A percentile compares a stretch with the other conserved stretches of the same genome.
phyloP scores from a whole-genome alignment of 106 monocot genomes.

The Chionographis japonica region DNA sequence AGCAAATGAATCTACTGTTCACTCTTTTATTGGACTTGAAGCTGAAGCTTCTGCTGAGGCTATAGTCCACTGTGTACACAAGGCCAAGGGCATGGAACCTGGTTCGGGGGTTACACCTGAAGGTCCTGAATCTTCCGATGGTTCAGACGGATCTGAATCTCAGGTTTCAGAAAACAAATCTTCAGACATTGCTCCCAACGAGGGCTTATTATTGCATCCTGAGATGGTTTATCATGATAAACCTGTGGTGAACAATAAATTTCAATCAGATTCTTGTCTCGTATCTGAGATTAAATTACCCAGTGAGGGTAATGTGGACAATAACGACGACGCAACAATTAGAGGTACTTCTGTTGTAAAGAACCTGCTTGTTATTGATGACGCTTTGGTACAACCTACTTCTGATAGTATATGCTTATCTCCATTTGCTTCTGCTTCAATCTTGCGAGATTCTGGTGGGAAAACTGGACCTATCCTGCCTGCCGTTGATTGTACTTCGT shows the following conservation, averaged over 20 bases:
- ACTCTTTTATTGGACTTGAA: background rate
- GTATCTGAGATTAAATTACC: background rate
- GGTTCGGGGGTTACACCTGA: background rate
- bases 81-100: constrained; percentile 1
- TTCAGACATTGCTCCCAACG: constrained; percentile 12
- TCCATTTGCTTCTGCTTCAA: background rate
- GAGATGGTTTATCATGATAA: constrained; percentile 3
- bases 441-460: background rate
- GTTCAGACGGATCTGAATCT: constrained; percentile 14
- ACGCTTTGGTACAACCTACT: background rate
- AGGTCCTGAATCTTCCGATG: constrained; percentile 15
- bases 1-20: constrained; percentile 7
- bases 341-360: background rate
- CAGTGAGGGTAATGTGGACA: background rate
- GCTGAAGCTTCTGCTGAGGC: background rate
- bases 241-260: background rate
- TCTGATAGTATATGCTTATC: background rate
- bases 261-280: background rate
- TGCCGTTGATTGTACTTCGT: background rate
- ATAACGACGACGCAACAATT: too few species aligned
- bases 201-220: constrained; percentile 2
- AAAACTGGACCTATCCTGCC: background rate
- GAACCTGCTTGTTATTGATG: background rate
- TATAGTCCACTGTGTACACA: background rate
- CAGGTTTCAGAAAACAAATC: constrained; percentile 5